Conservation (phyloP, 495 filamentous ascomycete species). For the Elaphomyces granulatus region DNA sequence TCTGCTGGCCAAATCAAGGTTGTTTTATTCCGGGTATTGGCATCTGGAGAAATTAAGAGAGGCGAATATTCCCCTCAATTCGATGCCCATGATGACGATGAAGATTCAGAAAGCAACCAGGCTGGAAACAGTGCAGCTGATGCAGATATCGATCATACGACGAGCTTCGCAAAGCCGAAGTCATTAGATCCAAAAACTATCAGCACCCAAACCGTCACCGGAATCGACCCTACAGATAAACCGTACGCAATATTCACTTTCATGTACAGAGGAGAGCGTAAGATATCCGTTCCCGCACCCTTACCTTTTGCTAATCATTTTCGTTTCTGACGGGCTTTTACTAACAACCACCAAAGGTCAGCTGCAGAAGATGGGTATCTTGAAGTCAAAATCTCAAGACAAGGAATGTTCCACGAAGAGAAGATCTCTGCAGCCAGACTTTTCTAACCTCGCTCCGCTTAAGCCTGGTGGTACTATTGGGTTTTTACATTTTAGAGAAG, state of each 20-base stretch:
- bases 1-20: slow-evolving; percentile 97
- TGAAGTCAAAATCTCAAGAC: slow-evolving; percentile 44
- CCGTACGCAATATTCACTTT: slow-evolving; percentile 97
- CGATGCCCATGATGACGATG: slow-evolving; percentile 89
- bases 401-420: slow-evolving; percentile 49
- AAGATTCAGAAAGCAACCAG: slow-evolving; percentile 38
- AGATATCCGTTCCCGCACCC: slow-evolving; percentile 21
- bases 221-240: slow-evolving; percentile 89
- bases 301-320: background rate
- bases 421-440: slow-evolving; percentile 63
- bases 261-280: slow-evolving; percentile 91
- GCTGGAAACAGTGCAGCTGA: slow-evolving; percentile 30
- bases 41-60: slow-evolving; percentile 90
- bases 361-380: slow-evolving; percentile 86
- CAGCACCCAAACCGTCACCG: slow-evolving; percentile 94
- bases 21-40: slow-evolving; percentile 86
- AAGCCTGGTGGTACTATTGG: slow-evolving; percentile 71
- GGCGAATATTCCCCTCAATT: slow-evolving; percentile 98
- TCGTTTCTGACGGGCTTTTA: slow-evolving; percentile 8
- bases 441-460: slow-evolving; percentile 69
- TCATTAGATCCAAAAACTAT: slow-evolving; percentile 92
- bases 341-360: slow-evolving; percentile 43
- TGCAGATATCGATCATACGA: slow-evolving; percentile 86
- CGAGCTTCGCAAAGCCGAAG: slow-evolving; percentile 97
- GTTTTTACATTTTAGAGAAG: slow-evolving; percentile 82